Evolutionary conservation across 331 rosid genomes (phyloP).

Genomic region (Dryas integrifolia): DNA sequence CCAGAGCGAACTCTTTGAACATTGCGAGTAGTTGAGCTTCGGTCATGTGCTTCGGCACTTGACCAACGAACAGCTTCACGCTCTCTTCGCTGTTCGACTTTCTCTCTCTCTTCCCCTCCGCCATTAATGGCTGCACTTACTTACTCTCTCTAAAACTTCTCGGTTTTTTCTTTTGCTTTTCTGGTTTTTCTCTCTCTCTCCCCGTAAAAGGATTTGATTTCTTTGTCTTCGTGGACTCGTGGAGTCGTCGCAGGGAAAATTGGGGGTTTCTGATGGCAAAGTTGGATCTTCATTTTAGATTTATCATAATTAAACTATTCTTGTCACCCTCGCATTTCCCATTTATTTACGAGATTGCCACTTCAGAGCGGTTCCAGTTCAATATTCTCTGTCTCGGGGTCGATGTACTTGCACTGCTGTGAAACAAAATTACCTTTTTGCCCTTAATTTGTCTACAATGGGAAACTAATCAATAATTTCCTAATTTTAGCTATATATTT

Average conservation of each 20-base stretch:
- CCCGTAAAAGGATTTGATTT: not conserved
- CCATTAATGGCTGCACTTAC: constrained; percentile 56
- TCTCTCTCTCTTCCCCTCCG: constrained; percentile 80
- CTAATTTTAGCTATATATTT: too few relatives aligned
- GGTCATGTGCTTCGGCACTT: constrained; percentile 94
- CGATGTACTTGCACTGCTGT: constrained; percentile 2
- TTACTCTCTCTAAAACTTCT: constrained; percentile 16
- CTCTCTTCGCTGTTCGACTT: constrained; percentile 66
- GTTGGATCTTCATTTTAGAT: constrained; percentile 39
- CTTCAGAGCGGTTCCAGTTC: constrained; percentile 14
- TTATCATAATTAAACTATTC: constrained; percentile 11
- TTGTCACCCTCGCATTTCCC: not conserved
- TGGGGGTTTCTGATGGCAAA: constrained; percentile 38
- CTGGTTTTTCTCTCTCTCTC: constrained; percentile 21
- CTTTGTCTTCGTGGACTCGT: constrained; percentile 33
- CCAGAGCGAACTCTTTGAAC: constrained; percentile 86
- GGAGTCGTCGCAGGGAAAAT: constrained; percentile 40
- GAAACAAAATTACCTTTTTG: not conserved
- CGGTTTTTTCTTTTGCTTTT: constrained; percentile 9
- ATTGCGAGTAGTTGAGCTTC: constrained; percentile 79
- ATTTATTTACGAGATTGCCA: constrained; percentile 41
- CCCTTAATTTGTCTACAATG: not conserved
- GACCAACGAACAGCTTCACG: constrained; percentile 97
- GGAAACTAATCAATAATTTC: too few relatives aligned
- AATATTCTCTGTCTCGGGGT: not conserved